A percentile compares a stretch with the other conserved stretches of the same genome.
Evolutionary conservation across 2,329 filamentous ascomycete species (phyloP).

Genomic region (Sclerotiophoma versabilis): DNA sequence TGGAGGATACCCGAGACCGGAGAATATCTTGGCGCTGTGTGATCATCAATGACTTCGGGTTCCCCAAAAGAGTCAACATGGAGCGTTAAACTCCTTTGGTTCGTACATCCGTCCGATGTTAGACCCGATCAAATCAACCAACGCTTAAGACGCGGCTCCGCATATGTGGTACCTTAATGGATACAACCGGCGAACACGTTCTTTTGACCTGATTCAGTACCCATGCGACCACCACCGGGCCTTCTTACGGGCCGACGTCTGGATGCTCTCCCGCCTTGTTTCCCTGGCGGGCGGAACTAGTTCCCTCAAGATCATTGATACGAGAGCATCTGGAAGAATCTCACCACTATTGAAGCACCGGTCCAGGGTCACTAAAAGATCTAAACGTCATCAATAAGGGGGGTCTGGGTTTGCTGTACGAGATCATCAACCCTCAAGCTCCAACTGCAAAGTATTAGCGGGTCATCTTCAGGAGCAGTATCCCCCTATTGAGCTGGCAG

Average conservation of each 20-base stretch:
- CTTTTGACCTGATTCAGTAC: not conserved
- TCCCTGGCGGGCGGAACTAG: not conserved
- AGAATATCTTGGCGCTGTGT: not conserved
- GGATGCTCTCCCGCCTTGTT: constrained; percentile 7
- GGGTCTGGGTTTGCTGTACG: not conserved
- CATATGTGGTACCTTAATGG: constrained; percentile 1
- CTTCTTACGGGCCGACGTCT: constrained; percentile 10
- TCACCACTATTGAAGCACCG: not conserved
- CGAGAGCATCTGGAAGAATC: not conserved
- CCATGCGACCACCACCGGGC: constrained; percentile 9
- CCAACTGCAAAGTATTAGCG: not conserved
- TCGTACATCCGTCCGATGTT: not conserved
- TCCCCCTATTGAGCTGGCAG: not conserved
- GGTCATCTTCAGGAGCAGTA: not conserved
- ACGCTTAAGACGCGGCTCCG: not conserved
- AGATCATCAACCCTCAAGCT: not conserved
- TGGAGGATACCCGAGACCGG: not conserved
- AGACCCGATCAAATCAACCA: not conserved
- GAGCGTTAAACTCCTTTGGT: not conserved
- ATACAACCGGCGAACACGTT: not conserved
- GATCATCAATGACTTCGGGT: not conserved
- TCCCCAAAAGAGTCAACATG: not conserved
- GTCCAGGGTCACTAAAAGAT: not conserved
- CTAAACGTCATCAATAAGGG: not conserved
- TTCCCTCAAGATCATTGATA: not conserved